Evolutionary conservation across 495 filamentous ascomycete genomes (phyloP), one percentile per base, ranked within the genome.

Genomic region (Xylaria scruposa): DNA sequence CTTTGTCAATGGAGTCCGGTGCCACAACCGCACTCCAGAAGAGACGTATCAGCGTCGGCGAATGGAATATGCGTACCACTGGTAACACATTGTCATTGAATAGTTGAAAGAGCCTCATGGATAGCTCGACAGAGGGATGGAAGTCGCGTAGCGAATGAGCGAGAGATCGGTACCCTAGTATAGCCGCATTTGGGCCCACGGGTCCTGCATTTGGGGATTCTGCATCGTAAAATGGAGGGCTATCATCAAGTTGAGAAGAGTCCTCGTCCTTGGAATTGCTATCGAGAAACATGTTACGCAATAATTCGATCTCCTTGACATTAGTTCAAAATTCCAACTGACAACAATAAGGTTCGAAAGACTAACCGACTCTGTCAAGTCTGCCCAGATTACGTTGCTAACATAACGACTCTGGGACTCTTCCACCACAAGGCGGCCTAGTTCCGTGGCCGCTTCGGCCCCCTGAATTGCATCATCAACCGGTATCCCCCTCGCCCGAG

Each of bases 1-100:
- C 79, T 46, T 78, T 83, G 5, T 78, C 73, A 7, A 85, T 67
- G 8, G 74, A 73, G 15, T 77, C 66, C 1, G 84, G 62, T 49
- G 81, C 75, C 36, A 77, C 72, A 21, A 74, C 80, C 7, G 83
- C 85, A 29, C 82, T 79, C 31, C 85, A 74, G 17, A 89, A 79
- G 40, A 78, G 70, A 40, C 81, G 80, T 71, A 88, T 87, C 2
- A 85, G 68, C 38, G 75, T 85, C 2, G 87, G 85, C 4, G 80
- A 80, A 71, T 89, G 86, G 0, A 84, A 82, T 33, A 87, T 77
- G 64, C 87, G 88, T 46, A 83, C 72, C 36, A 88, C 69, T 8
- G 85, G 84, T 70, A 86, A 78, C 26, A 89, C 83, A 49, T 86
- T 87, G 7, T 88, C 81, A 19, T 86, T 70, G 67, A 86, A 89